phyloP scores from a whole-genome alignment of 78 protist genomes.

The Protostelium mycophagum region DNA sequence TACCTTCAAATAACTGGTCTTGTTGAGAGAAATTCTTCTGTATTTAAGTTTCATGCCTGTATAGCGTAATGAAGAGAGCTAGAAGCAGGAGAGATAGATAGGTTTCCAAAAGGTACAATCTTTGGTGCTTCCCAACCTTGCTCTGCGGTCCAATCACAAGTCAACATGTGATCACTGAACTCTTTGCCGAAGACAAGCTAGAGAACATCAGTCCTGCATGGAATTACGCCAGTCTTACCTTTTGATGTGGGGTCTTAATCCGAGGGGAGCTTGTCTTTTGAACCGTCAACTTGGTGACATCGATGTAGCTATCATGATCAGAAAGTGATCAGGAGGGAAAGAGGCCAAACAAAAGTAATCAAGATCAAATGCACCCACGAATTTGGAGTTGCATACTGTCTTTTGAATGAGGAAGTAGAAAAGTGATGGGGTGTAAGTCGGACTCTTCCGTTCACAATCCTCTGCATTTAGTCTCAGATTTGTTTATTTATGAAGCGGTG shows the following conservation, averaged over 20 bases:
- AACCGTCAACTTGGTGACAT: slow-evolving; percentile 29
- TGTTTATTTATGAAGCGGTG: no score
- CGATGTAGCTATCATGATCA: neutral
- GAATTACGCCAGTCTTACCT: neutral
- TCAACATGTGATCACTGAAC: slow-evolving; percentile 92
- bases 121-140: slow-evolving; percentile 83
- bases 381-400: neutral
- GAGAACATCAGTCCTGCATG: neutral
- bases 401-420: no score
- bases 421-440: no score
- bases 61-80: slow-evolving; percentile 90
- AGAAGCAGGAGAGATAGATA: slow-evolving; percentile 82
- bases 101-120: slow-evolving; percentile 80
- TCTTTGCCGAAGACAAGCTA: slow-evolving; percentile 83
- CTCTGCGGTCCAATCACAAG: slow-evolving; percentile 66
- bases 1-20: slow-evolving; percentile 93
- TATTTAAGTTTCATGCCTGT: slow-evolving; percentile 15
- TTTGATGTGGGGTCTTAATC: slow-evolving; percentile 32
- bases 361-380: neutral
- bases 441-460: neutral
- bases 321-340: neutral
- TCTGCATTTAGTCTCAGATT: neutral
- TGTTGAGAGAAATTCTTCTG: neutral
- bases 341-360: neutral
- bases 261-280: slow-evolving; percentile 56